Conservation (phyloP, 1,284 basidiomycete genomes). For the Tilletia horrida region DNA sequence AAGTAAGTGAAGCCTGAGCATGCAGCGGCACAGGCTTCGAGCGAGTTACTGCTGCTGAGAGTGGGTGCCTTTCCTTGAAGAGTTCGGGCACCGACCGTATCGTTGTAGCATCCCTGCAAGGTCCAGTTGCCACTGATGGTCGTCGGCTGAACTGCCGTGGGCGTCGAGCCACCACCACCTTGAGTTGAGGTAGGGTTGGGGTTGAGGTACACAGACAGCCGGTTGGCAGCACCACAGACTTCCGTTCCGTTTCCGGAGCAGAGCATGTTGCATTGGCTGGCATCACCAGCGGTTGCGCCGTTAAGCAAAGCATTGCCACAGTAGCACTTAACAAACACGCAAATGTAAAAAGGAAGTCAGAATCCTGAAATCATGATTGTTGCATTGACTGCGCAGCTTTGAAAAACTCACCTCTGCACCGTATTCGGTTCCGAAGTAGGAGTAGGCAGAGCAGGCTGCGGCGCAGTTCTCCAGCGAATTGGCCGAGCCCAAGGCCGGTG, state of each 20-base stretch:
- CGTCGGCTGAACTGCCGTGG: conserved; percentile 10
- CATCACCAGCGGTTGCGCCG: neutral
- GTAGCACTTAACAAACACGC: conserved; percentile 36
- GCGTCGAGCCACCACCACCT: conserved; percentile 26
- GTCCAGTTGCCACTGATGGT: conserved; percentile 8
- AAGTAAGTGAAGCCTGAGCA: conserved; percentile 55
- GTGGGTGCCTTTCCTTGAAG: conserved; percentile 10
- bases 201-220: conserved; percentile 44
- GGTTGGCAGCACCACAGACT: conserved; percentile 52
- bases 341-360: too few relatives aligned
- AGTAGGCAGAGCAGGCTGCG: conserved; percentile 21
- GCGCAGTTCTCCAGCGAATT: conserved; percentile 17
- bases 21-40: conserved; percentile 49
- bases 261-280: conserved; percentile 41
- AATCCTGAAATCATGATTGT: too few relatives aligned
- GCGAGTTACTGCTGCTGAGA: conserved; percentile 58
- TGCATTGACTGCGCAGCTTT: too few relatives aligned
- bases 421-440: conserved; percentile 23
- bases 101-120: conserved; percentile 23
- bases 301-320: conserved; percentile 36
- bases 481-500: neutral
- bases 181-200: neutral
- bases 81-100: conserved; percentile 8
- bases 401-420: conserved; percentile 3
- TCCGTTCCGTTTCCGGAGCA: conserved; percentile 50